A percentile compares a stretch with the other conserved stretches of the same genome.
Evolutionary conservation across 306 rosid species (phyloP).

Genomic region (Sindora glabra): DNA sequence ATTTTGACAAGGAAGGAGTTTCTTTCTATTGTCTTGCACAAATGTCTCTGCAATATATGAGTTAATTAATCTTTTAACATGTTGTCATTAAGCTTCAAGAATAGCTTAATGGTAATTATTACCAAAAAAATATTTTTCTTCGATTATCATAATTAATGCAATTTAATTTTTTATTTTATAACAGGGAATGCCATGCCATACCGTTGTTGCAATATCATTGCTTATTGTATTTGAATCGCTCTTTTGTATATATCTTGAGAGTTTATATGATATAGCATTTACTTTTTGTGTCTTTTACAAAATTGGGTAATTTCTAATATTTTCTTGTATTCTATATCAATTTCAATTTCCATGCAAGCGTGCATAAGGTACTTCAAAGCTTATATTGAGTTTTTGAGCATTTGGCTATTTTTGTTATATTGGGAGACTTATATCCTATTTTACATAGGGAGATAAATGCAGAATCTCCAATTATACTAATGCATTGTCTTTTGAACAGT

Average conservation of each 20-base stretch:
- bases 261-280: constrained; percentile 50
- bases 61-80: no score
- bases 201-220: constrained; percentile 83
- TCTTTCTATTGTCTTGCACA: no score
- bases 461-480: constrained; percentile 16
- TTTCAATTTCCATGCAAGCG: constrained; percentile 3
- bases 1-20: no score
- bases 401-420: not conserved
- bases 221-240: constrained; percentile 98
- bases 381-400: not conserved
- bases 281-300: not conserved
- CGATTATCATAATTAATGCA: not conserved
- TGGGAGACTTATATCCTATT: no score
- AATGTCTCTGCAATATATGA: no score
- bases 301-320: not conserved
- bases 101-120: no score
- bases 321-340: not conserved
- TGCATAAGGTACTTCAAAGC: not conserved
- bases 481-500: constrained; percentile 43
- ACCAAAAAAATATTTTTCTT: not conserved
- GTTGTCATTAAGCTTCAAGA: no score
- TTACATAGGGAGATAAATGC: constrained; percentile 6
- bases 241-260: constrained; percentile 94
- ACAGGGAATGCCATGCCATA: constrained; percentile 99
- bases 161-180: constrained; percentile 36